Evolutionary conservation across 805 yeast species (phyloP).

Genomic region (Lachancea sp.): DNA sequence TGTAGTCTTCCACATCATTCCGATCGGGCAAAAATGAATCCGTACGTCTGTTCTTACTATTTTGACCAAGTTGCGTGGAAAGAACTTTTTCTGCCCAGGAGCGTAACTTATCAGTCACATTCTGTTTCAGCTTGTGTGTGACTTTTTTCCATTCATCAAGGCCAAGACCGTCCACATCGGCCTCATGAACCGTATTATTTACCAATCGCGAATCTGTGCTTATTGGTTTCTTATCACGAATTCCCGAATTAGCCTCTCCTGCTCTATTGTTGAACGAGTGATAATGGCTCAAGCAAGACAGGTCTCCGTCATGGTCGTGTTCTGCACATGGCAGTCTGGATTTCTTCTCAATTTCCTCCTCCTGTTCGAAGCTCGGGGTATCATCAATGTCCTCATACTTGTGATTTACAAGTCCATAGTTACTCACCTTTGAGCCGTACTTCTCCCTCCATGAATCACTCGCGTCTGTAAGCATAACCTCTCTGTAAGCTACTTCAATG

Average conservation of each 20-base stretch:
- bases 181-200: conserved; percentile 53
- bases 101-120: conserved; percentile 49
- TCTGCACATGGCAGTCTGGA: conserved; percentile 10
- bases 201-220: conserved; percentile 80
- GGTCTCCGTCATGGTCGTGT: neutral
- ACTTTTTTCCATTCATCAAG: conserved; percentile 49
- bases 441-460: conserved; percentile 41
- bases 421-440: conserved; percentile 35
- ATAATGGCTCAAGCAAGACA: conserved; percentile 11
- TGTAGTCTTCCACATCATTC: conserved; percentile 50
- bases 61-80: conserved; percentile 30
- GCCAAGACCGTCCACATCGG: conserved; percentile 76
- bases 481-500: conserved; percentile 70
- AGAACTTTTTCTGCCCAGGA: conserved; percentile 48
- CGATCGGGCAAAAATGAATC: conserved; percentile 46
- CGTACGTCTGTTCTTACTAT: conserved; percentile 23
- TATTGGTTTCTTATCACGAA: conserved; percentile 72
- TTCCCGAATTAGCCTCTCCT: conserved; percentile 79
- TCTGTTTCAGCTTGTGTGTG: conserved; percentile 43
- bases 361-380: conserved; percentile 15
- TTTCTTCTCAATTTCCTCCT: conserved; percentile 16
- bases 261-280: conserved; percentile 82
- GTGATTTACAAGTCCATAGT: conserved; percentile 9
- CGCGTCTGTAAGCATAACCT: conserved; percentile 41
- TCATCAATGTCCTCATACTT: conserved; percentile 2